Conservation (phyloP, 768 basidiomycete species). For the Ramaria sp. region DNA sequence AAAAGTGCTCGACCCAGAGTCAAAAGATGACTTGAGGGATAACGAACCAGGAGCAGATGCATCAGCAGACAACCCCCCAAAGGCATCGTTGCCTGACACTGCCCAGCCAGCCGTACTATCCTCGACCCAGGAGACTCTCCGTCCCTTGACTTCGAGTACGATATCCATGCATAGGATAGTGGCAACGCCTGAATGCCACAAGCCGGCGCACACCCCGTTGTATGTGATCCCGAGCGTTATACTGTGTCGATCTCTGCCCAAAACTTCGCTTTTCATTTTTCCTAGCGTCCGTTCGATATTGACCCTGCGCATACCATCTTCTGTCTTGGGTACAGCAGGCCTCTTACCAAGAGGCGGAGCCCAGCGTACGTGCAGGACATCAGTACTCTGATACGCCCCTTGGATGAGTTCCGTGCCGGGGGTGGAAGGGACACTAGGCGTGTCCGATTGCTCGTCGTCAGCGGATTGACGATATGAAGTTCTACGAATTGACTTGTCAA, state of each 20-base stretch:
- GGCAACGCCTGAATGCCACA: constrained; percentile 79
- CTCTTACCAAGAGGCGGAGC: constrained; percentile 45
- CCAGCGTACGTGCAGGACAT: constrained; percentile 69
- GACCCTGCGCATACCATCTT: constrained; percentile 52
- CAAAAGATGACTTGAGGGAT: constrained; percentile 35
- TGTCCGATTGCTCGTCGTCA: constrained; percentile 8
- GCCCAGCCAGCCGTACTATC: constrained; percentile 44
- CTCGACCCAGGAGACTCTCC: constrained; percentile 56
- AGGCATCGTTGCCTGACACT: constrained; percentile 49
- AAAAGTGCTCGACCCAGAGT: constrained; percentile 22
- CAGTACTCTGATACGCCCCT: constrained; percentile 34
- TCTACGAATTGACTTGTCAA: background rate
- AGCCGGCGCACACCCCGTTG: constrained; percentile 59
- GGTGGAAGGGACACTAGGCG: background rate
- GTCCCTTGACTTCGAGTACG: constrained; percentile 54
- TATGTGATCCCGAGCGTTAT: constrained; percentile 58
- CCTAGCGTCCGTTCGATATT: constrained; percentile 59
- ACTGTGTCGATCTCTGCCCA: constrained; percentile 38
- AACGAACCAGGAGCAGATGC: constrained; percentile 20
- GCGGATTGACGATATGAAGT: background rate
- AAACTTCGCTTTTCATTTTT: constrained; percentile 51
- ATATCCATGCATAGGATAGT: constrained; percentile 73
- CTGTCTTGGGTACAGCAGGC: constrained; percentile 28
- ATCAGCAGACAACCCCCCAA: constrained; percentile 60
- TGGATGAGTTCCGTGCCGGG: constrained; percentile 7